Conservation (phyloP, 2,329 filamentous ascomycete species). For the Cylindrodendrum hubeiense region DNA sequence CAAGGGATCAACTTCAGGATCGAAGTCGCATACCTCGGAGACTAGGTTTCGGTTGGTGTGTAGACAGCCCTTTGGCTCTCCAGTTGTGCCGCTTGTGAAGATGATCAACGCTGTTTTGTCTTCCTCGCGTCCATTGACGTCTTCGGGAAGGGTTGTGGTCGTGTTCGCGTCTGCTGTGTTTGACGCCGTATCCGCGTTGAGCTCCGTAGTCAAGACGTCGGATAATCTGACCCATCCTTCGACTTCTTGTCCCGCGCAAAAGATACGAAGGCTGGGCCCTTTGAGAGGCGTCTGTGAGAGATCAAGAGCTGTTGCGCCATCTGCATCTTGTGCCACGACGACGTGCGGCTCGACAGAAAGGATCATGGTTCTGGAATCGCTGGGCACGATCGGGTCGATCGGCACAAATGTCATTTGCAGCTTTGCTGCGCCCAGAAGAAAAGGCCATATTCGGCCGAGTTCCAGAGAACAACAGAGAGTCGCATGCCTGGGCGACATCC, state of each 20-base stretch:
- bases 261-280: conserved; percentile 31
- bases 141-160: background rate
- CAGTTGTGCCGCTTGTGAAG: conserved; percentile 65
- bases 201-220: conserved; percentile 10
- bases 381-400: conserved; percentile 46
- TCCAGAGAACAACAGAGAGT: conserved; percentile 49
- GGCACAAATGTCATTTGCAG: conserved; percentile 51
- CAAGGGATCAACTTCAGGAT: conserved; percentile 47
- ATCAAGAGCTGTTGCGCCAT: conserved; percentile 35
- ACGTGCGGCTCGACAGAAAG: conserved; percentile 42
- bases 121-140: background rate
- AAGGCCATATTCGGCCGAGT: conserved; percentile 55
- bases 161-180: background rate
- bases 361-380: conserved; percentile 42
- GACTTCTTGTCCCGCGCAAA: conserved; percentile 36
- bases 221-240: conserved; percentile 39
- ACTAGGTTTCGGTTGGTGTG: conserved; percentile 56
- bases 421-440: conserved; percentile 53
- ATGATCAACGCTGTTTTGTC: conserved; percentile 54
- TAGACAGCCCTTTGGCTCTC: conserved; percentile 59
- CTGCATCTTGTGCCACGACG: conserved; percentile 49
- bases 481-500: conserved; percentile 46
- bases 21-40: conserved; percentile 52
- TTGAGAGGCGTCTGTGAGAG: conserved; percentile 3
- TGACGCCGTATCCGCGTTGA: background rate